Evolutionary conservation across 768 basidiomycete species (phyloP), one percentile per base, ranked within the genome.

Genomic region (Pleurotus cornucopiae): DNA sequence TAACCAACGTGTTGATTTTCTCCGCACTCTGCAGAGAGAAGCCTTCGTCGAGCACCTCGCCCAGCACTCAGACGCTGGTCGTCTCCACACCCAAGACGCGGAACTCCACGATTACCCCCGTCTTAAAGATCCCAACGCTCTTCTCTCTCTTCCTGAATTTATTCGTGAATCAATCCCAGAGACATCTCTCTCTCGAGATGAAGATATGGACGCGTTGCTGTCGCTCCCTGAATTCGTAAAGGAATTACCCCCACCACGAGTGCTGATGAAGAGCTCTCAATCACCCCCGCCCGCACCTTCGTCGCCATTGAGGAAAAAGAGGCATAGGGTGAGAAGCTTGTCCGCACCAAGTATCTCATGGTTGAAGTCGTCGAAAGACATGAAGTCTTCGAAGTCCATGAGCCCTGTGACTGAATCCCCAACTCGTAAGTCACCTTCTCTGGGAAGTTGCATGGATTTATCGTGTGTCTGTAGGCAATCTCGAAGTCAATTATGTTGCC

Each of bases 71-170:
- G 76, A 78, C 46, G 80, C 84, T 1, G 85, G 94, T 18, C 80
- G 94, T 54, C 71, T 95, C 38, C 85, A 86, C 54, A 77, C 80
- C 12, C 94, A 97, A 68, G 94, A 96, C 62, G 89, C 91, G 5
- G 68, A 80, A 2, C 77, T 84, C 43, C 75, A 74, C 37, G 63
- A 68, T 6, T 66, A 46, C 13, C 62, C 54, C 52, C 59, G 68
- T 61, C 69, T 62, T 46, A 81, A 73, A 60, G 78, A 83, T 60
- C 82, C 81, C 16, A 69, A 79, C 46, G 78, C 80, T 1, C 67
- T 83, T 54, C 72, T 86, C 26, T 79, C 77, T 5, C 70, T 86
- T 12, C 82, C 82, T 2, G 83, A 85, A 68, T 87, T 86, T 62
- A 84, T 87, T 56, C 76, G 78, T 13, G 84, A 87, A 65, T 58